phyloP scores from a whole-genome alignment of 495 filamentous ascomycete species.

The Glarea lozoyensis region DNA sequence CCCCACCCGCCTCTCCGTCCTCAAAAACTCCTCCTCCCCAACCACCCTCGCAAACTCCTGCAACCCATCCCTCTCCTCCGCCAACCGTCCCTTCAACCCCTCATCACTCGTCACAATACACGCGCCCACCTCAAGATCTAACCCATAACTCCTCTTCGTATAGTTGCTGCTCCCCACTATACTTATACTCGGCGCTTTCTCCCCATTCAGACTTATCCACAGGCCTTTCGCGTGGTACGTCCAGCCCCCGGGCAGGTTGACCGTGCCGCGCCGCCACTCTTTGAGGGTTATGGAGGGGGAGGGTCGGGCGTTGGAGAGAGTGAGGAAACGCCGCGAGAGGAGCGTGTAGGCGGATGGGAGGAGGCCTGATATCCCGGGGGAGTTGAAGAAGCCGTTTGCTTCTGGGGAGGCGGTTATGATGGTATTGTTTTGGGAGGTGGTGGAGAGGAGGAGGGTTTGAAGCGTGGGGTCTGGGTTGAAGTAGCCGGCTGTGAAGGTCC shows the following conservation, averaged over 20 bases:
- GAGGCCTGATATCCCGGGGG: constrained; percentile 78
- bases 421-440: constrained; percentile 56
- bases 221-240: constrained; percentile 97
- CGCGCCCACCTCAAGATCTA: constrained; percentile 83
- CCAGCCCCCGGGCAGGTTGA: constrained; percentile 77
- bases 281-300: constrained; percentile 56
- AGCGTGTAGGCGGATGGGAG: constrained; percentile 87
- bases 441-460: constrained; percentile 66
- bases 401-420: constrained; percentile 89
- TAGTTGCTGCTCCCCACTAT: constrained; percentile 92
- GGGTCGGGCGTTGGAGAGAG: constrained; percentile 52
- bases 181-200: constrained; percentile 59
- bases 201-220: constrained; percentile 70
- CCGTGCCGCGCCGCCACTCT: constrained; percentile 82
- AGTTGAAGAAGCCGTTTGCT: constrained; percentile 94
- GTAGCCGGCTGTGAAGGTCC: constrained; percentile 97
- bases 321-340: constrained; percentile 73
- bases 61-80: constrained; percentile 71
- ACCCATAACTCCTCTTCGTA: constrained; percentile 82
- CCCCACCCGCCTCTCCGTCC: constrained; percentile 71
- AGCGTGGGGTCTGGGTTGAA: constrained; percentile 89
- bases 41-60: constrained; percentile 57
- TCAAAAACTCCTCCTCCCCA: constrained; percentile 65
- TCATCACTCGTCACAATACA: constrained; percentile 76
- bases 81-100: constrained; percentile 60